These are phyloP conservation scores for Aspergillus indologenus DNA, from an alignment of 495 filamentous ascomycete species.

Conservation along the genomic window DNA sequence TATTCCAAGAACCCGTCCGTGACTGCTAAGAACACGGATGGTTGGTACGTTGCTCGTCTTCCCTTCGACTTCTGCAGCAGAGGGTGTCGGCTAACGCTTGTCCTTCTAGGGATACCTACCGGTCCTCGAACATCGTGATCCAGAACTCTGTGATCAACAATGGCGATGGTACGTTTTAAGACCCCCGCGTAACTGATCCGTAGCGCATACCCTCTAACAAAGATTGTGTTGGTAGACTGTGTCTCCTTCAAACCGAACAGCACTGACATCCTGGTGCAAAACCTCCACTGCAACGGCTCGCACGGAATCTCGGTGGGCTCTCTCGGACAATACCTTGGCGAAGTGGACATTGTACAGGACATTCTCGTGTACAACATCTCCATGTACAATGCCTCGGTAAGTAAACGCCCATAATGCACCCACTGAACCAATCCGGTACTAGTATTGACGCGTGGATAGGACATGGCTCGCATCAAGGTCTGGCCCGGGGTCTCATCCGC, in stretches of 20 bases:
- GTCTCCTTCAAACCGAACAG: constrained; percentile 78
- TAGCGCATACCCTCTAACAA: not conserved
- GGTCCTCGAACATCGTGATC: constrained; percentile 59
- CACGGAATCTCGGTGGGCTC: constrained; percentile 72
- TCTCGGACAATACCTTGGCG: constrained; percentile 62
- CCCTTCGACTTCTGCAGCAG: not conserved
- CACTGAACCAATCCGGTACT: not conserved
- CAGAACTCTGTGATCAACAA: constrained; percentile 68
- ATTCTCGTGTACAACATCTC: constrained; percentile 63
- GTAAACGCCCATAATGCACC: not conserved
- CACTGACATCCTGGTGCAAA: constrained; percentile 70
- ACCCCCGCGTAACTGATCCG: too few species aligned
- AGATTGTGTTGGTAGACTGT: constrained; percentile 46
- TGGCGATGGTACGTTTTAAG: constrained; percentile 50
- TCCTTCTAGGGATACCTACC: constrained; percentile 55
- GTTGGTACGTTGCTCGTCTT: constrained; percentile 43
- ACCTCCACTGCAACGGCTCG: constrained; percentile 66
- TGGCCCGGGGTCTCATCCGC: constrained; percentile 56
- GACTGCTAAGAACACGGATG: constrained; percentile 64
- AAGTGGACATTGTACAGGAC: constrained; percentile 64
- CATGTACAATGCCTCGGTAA: constrained; percentile 58
- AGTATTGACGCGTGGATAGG: constrained; percentile 26
- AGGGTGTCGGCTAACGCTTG: not conserved
- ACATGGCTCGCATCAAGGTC: constrained; percentile 70
- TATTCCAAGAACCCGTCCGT: constrained; percentile 47